Percentiles rank a stretch among this genome's conserved stretches.
These are phyloP conservation scores for Suillus cothurnatus DNA, from an alignment of 768 basidiomycete species.

Conservation along the genomic window DNA sequence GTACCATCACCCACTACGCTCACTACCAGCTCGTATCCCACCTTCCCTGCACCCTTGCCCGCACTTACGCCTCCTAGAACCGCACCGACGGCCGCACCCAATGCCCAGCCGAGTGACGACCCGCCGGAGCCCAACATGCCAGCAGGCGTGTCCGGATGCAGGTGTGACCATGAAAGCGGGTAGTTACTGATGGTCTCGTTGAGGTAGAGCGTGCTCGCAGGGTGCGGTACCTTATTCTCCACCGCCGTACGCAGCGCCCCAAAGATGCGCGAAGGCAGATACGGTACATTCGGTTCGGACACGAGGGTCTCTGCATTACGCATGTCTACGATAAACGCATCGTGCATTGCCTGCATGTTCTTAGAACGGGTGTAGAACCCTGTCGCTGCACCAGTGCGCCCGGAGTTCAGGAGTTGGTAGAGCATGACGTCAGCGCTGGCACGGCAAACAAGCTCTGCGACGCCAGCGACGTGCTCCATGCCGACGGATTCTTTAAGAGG, in stretches of 20 bases:
- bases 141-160: conserved; percentile 53
- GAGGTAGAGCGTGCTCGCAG: conserved; percentile 43
- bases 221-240: conserved; percentile 9
- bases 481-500: conserved; percentile 55
- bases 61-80: conserved; percentile 43
- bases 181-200: conserved; percentile 69
- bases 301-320: conserved; percentile 37
- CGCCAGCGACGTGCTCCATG: conserved; percentile 46
- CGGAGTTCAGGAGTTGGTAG: conserved; percentile 43
- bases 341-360: conserved; percentile 23
- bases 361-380: conserved; percentile 22
- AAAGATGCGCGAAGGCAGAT: conserved; percentile 51
- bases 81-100: conserved; percentile 67
- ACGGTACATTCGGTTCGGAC: conserved; percentile 11
- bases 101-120: conserved; percentile 67
- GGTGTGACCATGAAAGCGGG: conserved; percentile 55
- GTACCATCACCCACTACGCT: conserved; percentile 71
- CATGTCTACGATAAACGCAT: conserved; percentile 28
- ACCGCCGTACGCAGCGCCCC: conserved; percentile 48
- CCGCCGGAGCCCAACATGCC: conserved; percentile 59
- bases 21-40: conserved; percentile 54
- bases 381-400: conserved; percentile 15
- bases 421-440: conserved; percentile 58
- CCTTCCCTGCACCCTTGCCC: conserved; percentile 20
- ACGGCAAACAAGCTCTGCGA: conserved; percentile 58